Conservation (phyloP, 2,329 filamentous ascomycete genomes). For the Pestalotiopsis sp. region DNA sequence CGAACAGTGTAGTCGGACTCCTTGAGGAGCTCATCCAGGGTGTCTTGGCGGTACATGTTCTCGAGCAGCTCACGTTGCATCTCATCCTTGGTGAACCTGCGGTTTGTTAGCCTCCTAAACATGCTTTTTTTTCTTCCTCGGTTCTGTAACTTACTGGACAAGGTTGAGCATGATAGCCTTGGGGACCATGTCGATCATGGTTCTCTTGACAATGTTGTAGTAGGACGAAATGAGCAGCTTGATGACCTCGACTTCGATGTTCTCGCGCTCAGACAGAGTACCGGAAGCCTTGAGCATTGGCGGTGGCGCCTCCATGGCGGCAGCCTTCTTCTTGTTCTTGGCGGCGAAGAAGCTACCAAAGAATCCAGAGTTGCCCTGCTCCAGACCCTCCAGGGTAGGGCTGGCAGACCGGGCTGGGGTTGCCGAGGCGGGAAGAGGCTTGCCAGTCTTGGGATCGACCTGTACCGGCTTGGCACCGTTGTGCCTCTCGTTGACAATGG, state of each 20-base stretch:
- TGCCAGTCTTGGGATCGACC: constrained; percentile 98
- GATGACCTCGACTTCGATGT: constrained; percentile 96
- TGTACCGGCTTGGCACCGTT: constrained; percentile 81
- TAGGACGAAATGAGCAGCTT: constrained; percentile 97
- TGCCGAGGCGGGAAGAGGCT: constrained; percentile 71
- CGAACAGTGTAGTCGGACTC: constrained; percentile 97
- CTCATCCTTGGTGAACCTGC: constrained; percentile 90
- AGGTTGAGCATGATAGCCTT: constrained; percentile 99
- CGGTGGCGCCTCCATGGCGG: constrained; percentile 97
- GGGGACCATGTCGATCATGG: constrained; percentile 99
- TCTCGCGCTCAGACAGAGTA: constrained; percentile 89
- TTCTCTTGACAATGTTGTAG: constrained; percentile 96
- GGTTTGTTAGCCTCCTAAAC: constrained; percentile 18
- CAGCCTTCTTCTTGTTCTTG: constrained; percentile 99
- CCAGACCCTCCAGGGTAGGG: constrained; percentile 62
- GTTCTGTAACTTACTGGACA: constrained; percentile 70
- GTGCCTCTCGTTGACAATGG: constrained; percentile 93
- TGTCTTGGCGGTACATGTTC: constrained; percentile 92
- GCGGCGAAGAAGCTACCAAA: constrained; percentile 98
- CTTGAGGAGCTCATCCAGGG: constrained; percentile 91
- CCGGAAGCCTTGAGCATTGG: constrained; percentile 92
- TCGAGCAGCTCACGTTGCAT: constrained; percentile 97
- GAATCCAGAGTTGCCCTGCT: constrained; percentile 69
- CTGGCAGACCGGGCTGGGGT: constrained; percentile 73
- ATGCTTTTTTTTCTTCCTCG: too few relatives aligned